These are phyloP conservation scores for Emericellopsis cladophorae DNA, from an alignment of 2,329 filamentous ascomycete genomes.

Conservation along the genomic window DNA sequence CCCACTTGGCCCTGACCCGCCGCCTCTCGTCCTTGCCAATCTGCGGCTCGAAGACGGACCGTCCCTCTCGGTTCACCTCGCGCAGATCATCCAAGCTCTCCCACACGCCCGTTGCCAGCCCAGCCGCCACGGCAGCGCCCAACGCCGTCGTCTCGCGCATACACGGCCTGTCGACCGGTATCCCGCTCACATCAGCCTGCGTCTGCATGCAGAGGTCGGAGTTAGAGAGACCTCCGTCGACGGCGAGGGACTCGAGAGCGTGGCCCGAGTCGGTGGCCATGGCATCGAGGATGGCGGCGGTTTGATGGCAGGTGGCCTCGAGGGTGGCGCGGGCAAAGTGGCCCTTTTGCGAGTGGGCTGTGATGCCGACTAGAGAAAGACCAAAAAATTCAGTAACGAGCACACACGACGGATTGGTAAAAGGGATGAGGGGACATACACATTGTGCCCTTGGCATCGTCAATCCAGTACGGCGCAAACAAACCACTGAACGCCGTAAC, in stretches of 20 bases:
- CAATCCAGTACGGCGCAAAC: conserved; percentile 78
- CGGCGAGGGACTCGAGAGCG: conserved; percentile 55
- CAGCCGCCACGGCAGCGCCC: conserved; percentile 71
- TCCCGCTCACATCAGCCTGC: conserved; percentile 69
- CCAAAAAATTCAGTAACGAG: neutral
- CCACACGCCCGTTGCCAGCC: conserved; percentile 66
- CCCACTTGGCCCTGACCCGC: conserved; percentile 58
- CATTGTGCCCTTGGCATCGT: conserved; percentile 69
- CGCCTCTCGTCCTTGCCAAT: conserved; percentile 45
- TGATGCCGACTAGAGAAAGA: conserved; percentile 47
- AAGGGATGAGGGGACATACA: conserved; percentile 10
- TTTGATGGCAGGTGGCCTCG: conserved; percentile 74
- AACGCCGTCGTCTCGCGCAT: conserved; percentile 80
- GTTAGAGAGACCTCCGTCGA: conserved; percentile 75
- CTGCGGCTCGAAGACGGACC: conserved; percentile 54
- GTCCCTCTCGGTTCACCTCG: conserved; percentile 56
- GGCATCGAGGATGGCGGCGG: conserved; percentile 67
- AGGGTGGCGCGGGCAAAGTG: conserved; percentile 71
- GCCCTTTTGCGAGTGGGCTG: conserved; percentile 61
- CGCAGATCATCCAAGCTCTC: conserved; percentile 60
- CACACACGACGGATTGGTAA: neutral
- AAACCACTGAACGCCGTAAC: conserved; percentile 73
- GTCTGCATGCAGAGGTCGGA: conserved; percentile 72
- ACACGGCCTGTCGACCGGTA: conserved; percentile 62
- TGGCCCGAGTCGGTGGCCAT: conserved; percentile 73